These are phyloP conservation scores for Aspergillus hortae DNA, from an alignment of 2,329 filamentous ascomycete genomes.

Conservation along the genomic window DNA sequence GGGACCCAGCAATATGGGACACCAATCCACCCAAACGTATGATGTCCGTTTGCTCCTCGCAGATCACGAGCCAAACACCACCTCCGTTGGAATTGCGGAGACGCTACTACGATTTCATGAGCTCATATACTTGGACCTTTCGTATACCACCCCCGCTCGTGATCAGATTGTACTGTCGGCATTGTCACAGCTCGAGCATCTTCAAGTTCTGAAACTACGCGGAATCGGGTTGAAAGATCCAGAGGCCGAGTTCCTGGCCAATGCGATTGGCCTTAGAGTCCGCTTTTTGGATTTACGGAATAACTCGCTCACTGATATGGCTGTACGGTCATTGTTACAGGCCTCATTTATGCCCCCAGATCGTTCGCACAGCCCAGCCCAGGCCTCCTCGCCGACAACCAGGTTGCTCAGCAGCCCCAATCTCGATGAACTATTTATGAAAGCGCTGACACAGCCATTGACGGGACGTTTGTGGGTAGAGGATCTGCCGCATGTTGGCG, in stretches of 20 bases:
- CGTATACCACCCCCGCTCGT: conserved; percentile 49
- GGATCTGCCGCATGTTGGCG: conserved; percentile 51
- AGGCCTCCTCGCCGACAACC: conserved; percentile 3
- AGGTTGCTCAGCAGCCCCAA: conserved; percentile 26
- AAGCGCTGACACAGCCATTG: conserved; percentile 47
- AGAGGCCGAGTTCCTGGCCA: conserved; percentile 51
- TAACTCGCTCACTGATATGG: conserved; percentile 56
- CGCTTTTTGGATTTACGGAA: conserved; percentile 56
- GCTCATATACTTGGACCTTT: conserved; percentile 58
- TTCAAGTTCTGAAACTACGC: conserved; percentile 57
- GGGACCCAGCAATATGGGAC: conserved; percentile 15
- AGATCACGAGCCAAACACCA: conserved; percentile 56
- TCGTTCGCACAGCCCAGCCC: background rate
- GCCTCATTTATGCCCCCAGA: conserved; percentile 43
- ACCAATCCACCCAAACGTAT: conserved; percentile 29
- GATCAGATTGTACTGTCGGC: conserved; percentile 47
- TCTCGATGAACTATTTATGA: conserved; percentile 49
- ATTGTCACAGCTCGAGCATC: conserved; percentile 45
- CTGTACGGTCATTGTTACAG: conserved; percentile 50
- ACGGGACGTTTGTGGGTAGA: conserved; percentile 55
- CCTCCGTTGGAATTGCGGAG: conserved; percentile 50
- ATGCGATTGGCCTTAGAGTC: conserved; percentile 50
- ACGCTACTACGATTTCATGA: conserved; percentile 52
- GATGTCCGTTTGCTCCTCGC: conserved; percentile 55
- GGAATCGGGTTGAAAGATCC: conserved; percentile 52